Conservation (phyloP, 2,329 filamentous ascomycete genomes). For the Colletotrichum sp. region DNA sequence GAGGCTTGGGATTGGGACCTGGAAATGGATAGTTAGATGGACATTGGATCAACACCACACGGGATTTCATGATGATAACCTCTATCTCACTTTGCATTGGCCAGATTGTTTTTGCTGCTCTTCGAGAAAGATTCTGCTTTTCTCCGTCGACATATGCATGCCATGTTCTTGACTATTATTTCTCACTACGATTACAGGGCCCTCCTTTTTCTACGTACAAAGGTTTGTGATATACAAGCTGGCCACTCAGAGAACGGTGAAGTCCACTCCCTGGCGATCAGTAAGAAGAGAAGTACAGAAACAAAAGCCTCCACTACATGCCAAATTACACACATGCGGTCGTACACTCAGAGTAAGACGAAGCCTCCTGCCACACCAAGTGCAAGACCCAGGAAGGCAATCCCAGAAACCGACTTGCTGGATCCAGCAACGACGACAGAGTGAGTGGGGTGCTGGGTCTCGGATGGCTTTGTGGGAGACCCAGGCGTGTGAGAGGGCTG, state of each 20-base stretch:
- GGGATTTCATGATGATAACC: neutral
- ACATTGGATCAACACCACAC: neutral
- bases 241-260: neutral
- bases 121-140: neutral
- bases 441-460: neutral
- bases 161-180: neutral
- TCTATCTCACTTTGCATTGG: neutral
- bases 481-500: neutral
- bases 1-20: neutral
- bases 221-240: neutral
- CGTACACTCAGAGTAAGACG: neutral
- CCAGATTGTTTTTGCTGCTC: neutral
- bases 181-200: neutral
- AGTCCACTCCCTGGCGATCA: neutral
- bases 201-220: neutral
- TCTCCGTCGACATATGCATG: neutral
- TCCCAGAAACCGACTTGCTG: neutral
- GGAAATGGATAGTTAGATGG: neutral
- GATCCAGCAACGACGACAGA: neutral
- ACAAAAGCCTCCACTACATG: neutral
- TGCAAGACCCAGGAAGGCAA: neutral
- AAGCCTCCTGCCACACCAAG: neutral
- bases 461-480: neutral
- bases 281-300: neutral
- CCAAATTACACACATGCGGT: neutral